A percentile compares a stretch with the other conserved stretches of the same genome.
phyloP scores from a whole-genome alignment of 2,329 filamentous ascomycete genomes.

The Cercospora citrullina region DNA sequence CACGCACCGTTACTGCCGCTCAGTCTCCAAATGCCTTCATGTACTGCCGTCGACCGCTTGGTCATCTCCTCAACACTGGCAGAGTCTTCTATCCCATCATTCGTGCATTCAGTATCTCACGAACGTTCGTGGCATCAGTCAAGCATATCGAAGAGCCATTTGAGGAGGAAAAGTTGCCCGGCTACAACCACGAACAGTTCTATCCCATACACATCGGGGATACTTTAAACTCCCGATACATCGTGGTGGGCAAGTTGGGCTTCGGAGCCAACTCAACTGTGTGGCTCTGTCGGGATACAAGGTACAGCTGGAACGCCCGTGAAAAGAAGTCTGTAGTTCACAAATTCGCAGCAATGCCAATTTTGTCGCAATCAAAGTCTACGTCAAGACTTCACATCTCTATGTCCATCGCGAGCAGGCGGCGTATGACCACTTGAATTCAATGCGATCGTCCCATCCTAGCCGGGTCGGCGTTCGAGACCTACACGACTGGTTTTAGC shows the following conservation, averaged over 20 bases:
- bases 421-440: background rate
- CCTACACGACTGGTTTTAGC: background rate
- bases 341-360: background rate
- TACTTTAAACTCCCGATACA: background rate
- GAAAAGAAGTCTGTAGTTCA: background rate
- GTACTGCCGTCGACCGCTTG: too few species aligned
- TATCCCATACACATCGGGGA: background rate
- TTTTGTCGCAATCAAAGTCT: background rate
- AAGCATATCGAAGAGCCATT: background rate
- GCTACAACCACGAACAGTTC: background rate
- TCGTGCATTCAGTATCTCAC: too few species aligned
- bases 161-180: background rate
- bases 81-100: too few species aligned
- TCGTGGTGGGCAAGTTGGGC: background rate
- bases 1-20: too few species aligned
- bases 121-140: too few species aligned
- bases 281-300: background rate
- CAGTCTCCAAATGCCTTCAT: too few species aligned
- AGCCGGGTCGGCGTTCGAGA: background rate
- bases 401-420: background rate
- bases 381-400: background rate
- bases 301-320: background rate
- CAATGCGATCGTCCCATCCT: background rate
- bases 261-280: background rate
- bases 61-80: too few species aligned